phyloP scores from a whole-genome alignment of 2,329 filamentous ascomycete species.

The Verticillium dahliae region DNA sequence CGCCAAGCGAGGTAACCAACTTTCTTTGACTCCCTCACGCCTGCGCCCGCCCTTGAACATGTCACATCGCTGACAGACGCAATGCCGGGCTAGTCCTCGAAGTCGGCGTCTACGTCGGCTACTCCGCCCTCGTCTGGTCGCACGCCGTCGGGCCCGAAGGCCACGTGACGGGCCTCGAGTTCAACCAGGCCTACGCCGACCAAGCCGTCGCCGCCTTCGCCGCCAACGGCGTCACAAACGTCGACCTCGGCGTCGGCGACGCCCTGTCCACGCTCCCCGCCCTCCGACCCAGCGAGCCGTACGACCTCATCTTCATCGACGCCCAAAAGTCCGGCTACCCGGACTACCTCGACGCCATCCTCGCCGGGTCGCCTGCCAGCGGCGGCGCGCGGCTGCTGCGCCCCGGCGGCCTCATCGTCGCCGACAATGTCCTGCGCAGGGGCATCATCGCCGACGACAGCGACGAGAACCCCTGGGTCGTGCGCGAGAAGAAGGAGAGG shows the following conservation, averaged over 20 bases:
- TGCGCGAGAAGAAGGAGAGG: conserved; percentile 6
- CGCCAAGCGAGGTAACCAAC: conserved; percentile 27
- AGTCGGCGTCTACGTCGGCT: conserved; percentile 41
- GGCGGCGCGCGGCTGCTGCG: conserved; percentile 33
- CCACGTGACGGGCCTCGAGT: conserved; percentile 39
- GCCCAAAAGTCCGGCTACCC: conserved; percentile 48
- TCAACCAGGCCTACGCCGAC: conserved; percentile 33
- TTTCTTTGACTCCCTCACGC: not conserved
- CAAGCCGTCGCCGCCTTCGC: conserved; percentile 30
- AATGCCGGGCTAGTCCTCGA: conserved; percentile 31
- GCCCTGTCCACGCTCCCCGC: conserved; percentile 34
- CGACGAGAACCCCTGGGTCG: conserved; percentile 9
- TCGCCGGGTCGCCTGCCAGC: conserved; percentile 33
- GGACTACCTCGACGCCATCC: conserved; percentile 36
- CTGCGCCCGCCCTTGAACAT: not conserved
- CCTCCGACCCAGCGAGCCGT: conserved; percentile 32
- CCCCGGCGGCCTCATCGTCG: conserved; percentile 42
- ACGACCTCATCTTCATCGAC: conserved; percentile 48
- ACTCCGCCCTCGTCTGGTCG: conserved; percentile 41
- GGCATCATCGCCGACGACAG: conserved; percentile 36
- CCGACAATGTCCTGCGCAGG: conserved; percentile 45
- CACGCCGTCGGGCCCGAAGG: conserved; percentile 36
- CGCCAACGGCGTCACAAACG: conserved; percentile 33
- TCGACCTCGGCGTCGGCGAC: conserved; percentile 39
- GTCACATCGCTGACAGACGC: not conserved